phyloP scores from a whole-genome alignment of 805 yeast species.

The Spathaspora girioi region DNA sequence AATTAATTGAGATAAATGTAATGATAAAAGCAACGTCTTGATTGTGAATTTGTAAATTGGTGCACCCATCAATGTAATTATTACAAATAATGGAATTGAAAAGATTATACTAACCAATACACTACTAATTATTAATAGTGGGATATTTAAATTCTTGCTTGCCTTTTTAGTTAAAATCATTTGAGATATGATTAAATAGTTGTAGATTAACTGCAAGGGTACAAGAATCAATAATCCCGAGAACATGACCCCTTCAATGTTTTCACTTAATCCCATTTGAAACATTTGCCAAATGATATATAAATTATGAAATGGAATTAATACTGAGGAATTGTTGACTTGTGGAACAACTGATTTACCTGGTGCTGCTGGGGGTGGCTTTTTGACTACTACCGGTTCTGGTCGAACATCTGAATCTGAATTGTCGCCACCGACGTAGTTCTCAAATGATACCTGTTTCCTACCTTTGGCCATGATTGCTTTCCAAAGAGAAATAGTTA shows the following conservation, averaged over 20 bases:
- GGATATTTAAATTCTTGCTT: slow-evolving; percentile 11
- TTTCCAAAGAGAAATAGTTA: not conserved
- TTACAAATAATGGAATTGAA: slow-evolving; percentile 35
- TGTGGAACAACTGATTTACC: slow-evolving; percentile 9
- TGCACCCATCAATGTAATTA: slow-evolving; percentile 71
- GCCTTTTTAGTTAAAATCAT: slow-evolving; percentile 7
- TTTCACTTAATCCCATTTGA: slow-evolving; percentile 22
- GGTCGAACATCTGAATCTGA: not conserved
- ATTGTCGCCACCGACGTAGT: not conserved
- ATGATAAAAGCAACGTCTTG: slow-evolving; percentile 59
- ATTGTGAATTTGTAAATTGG: slow-evolving; percentile 53
- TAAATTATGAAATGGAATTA: slow-evolving; percentile 29
- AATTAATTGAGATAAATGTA: slow-evolving; percentile 57
- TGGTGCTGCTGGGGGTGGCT: not conserved
- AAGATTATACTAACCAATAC: slow-evolving; percentile 27
- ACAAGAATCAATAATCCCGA: slow-evolving; percentile 23
- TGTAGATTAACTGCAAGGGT: slow-evolving; percentile 21
- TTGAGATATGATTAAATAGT: slow-evolving; percentile 13
- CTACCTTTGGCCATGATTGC: slow-evolving; percentile 5
- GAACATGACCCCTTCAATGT: slow-evolving; percentile 19
- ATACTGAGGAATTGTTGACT: slow-evolving; percentile 10
- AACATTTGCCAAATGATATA: slow-evolving; percentile 26
- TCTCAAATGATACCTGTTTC: slow-evolving; percentile 19
- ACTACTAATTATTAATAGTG: slow-evolving; percentile 24
- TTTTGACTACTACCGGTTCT: not conserved